Evolutionary conservation across 176 grass and related monocot species (phyloP).

Genomic region (Carex pumila): DNA sequence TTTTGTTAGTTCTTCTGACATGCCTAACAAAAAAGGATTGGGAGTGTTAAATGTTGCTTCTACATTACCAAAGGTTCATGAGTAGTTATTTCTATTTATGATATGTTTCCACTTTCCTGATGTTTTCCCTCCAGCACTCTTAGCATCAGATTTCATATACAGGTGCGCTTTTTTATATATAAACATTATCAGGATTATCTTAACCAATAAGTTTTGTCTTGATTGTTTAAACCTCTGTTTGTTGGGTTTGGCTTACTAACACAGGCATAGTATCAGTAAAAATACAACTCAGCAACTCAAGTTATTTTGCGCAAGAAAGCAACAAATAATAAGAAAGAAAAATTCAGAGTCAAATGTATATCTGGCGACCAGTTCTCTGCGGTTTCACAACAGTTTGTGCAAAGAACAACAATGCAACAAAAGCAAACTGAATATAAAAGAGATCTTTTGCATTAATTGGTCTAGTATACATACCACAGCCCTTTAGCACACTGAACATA

Average conservation of each 20-base stretch:
- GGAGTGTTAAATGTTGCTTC: slow-evolving; percentile 9
- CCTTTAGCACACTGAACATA: slow-evolving; percentile 76
- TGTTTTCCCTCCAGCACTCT: neutral
- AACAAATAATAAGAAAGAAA: neutral
- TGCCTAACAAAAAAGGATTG: slow-evolving; percentile 46
- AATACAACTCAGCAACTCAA: neutral
- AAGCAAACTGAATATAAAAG: neutral
- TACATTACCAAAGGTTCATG: neutral
- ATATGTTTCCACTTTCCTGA: neutral
- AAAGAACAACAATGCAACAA: neutral
- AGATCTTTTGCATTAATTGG: neutral
- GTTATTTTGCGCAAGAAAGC: neutral
- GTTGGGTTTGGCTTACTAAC: neutral
- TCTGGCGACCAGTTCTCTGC: neutral
- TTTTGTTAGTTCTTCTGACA: slow-evolving; percentile 75
- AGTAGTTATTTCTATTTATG: neutral
- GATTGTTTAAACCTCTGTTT: neutral
- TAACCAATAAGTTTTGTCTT: neutral
- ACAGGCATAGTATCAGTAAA: neutral
- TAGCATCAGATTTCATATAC: neutral
- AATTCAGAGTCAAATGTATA: neutral
- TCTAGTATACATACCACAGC: slow-evolving; percentile 39
- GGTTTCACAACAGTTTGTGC: neutral
- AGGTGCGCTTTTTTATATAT: neutral
- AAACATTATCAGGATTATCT: neutral